Percentiles rank a stretch among this genome's conserved stretches.
Evolutionary conservation across 208 protist genomes (phyloP).

Genomic region (Leishmania guyanensis): DNA sequence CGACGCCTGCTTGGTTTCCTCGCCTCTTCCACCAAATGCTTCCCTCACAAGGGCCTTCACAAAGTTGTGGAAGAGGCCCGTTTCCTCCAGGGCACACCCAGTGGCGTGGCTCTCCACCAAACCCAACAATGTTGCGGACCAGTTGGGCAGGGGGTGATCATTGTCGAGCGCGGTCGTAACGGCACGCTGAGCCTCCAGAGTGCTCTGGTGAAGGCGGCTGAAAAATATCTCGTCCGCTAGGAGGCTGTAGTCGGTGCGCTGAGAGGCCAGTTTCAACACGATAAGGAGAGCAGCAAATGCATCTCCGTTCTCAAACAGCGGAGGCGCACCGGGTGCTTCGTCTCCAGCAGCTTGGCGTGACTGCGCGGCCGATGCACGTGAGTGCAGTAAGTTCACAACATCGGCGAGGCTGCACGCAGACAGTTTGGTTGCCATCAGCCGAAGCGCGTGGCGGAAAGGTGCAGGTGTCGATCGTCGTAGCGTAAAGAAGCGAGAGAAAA

Average conservation of each 20-base stretch:
- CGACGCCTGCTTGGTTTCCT: slow-evolving; percentile 16
- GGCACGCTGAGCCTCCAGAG: slow-evolving; percentile 5
- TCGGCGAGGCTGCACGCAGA: slow-evolving; percentile 6
- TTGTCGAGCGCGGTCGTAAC: slow-evolving; percentile 11
- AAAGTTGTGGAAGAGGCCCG: slow-evolving; percentile 3
- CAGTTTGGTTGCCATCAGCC: slow-evolving; percentile 7
- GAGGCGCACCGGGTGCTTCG: not conserved
- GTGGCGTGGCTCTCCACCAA: slow-evolving; percentile 21
- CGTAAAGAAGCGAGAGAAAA: slow-evolving; percentile 30
- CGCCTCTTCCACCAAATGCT: slow-evolving; percentile 17
- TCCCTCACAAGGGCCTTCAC: slow-evolving; percentile 15
- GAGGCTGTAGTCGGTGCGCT: slow-evolving; percentile 18
- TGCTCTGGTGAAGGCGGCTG: not conserved
- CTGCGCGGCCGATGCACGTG: slow-evolving; percentile 1
- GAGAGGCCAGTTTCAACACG: slow-evolving; percentile 5
- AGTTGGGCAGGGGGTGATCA: not conserved
- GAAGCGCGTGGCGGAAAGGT: slow-evolving; percentile 22
- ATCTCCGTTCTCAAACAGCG: not conserved
- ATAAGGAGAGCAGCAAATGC: slow-evolving; percentile 17
- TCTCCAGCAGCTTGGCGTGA: not conserved
- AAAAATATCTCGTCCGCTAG: slow-evolving; percentile 6
- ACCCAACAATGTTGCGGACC: slow-evolving; percentile 11
- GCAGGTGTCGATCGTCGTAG: slow-evolving; percentile 18
- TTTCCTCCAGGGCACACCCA: slow-evolving; percentile 2
- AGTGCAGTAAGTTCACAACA: slow-evolving; percentile 15